These are phyloP conservation scores for Boletellus ananiceps DNA, from an alignment of 768 basidiomycete species.

Conservation along the genomic window DNA sequence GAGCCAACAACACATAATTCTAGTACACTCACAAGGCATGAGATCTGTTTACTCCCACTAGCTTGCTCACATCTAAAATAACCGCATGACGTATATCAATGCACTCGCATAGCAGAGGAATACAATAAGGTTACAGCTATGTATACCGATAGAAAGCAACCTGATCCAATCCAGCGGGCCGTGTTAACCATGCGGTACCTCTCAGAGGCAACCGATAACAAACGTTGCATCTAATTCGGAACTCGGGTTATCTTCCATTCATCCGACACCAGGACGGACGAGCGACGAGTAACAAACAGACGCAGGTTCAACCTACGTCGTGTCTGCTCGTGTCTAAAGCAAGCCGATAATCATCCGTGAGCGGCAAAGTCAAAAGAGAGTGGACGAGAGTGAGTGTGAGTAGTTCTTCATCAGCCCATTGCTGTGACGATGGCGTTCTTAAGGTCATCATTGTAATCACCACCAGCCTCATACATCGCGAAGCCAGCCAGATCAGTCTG, in stretches of 20 bases:
- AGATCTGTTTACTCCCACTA: too few species aligned
- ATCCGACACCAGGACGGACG: slow-evolving; percentile 17
- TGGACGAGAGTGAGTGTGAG: slow-evolving; percentile 3
- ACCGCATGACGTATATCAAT: not conserved
- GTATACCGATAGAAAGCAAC: not conserved
- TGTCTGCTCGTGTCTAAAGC: slow-evolving; percentile 5
- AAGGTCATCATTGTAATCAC: slow-evolving; percentile 38
- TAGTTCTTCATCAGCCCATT: slow-evolving; percentile 17
- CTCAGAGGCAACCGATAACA: slow-evolving; percentile 7
- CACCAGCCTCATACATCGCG: slow-evolving; percentile 43
- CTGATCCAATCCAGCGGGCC: not conserved
- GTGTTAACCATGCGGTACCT: slow-evolving; percentile 5
- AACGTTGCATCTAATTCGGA: not conserved
- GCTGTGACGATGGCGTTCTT: slow-evolving; percentile 30
- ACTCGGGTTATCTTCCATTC: not conserved
- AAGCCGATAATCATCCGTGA: slow-evolving; percentile 20
- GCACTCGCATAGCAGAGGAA: slow-evolving; percentile 1
- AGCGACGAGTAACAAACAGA: not conserved
- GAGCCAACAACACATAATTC: too few species aligned
- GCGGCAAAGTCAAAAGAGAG: slow-evolving; percentile 9
- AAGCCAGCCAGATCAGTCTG: slow-evolving; percentile 35
- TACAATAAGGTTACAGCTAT: slow-evolving; percentile 4
- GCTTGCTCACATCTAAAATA: too few species aligned
- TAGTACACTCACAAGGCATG: too few species aligned
- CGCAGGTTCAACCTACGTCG: slow-evolving; percentile 9